Evolutionary conservation across 495 filamentous ascomycete genomes (phyloP).

Genomic region (Penicillium antarcticum): DNA sequence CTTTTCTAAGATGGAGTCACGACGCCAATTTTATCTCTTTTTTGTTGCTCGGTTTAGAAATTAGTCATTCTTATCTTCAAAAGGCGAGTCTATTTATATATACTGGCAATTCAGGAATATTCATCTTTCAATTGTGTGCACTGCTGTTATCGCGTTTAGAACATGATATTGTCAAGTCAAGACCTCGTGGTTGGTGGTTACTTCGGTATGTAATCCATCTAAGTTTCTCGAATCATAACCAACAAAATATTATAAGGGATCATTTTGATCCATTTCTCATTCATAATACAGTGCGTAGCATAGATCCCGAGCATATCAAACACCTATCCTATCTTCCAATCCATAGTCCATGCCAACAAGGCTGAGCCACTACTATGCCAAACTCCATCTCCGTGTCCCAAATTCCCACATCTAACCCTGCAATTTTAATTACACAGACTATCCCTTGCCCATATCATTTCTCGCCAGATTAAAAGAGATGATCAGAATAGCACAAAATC

Average conservation of each 20-base stretch:
- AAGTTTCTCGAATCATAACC: too few species aligned
- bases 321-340: not conserved
- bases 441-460: too few species aligned
- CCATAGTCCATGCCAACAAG: not conserved
- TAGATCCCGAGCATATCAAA: not conserved
- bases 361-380: not conserved
- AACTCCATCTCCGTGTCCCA: not conserved
- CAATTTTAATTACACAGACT: not conserved
- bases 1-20: conserved; percentile 11
- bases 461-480: too few species aligned
- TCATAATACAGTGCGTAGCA: conserved; percentile 3
- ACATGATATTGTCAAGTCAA: too few species aligned
- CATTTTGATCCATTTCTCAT: not conserved
- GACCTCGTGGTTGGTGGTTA: too few species aligned
- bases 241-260: too few species aligned
- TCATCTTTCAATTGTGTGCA: too few species aligned
- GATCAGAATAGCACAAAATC: too few species aligned
- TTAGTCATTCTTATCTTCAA: conserved; percentile 13
- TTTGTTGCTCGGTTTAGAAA: conserved; percentile 11
- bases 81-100: conserved; percentile 9
- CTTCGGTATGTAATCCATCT: too few species aligned
- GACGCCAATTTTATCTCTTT: conserved; percentile 11
- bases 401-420: not conserved
- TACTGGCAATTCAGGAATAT: too few species aligned
- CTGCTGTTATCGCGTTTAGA: too few species aligned